Base-by-base conservation (phyloP, 257 asterid genomes). In the Solanum sejunctum region DNA sequence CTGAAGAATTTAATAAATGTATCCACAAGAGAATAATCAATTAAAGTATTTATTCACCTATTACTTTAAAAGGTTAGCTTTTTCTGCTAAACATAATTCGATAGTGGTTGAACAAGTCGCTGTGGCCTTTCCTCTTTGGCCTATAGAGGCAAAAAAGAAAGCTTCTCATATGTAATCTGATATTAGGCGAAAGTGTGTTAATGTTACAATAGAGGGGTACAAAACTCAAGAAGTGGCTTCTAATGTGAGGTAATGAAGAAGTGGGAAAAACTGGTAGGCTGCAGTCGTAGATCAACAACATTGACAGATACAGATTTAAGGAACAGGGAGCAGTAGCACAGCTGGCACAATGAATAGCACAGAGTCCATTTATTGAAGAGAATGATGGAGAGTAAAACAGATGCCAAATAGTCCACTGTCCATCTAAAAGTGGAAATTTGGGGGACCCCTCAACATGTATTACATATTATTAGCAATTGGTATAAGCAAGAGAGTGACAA, bases 331-430 rank as follows among this genome's bases (percentile, higher is more conserved):
- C 78, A 84, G 88, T 85, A 71, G 12, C 61, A 83, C 87, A 89
- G 91, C 93, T 88, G 90, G 89, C 88, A 80, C 83, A 88, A 86
- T 87, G 72, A 88, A 81, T 84, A 83, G 88, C 84, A 83, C 52
- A 69, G 86, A 84, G 69, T 89, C 84, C 84, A 83, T 80, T 70
- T 52, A 84, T 60, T 69, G n/a, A 63, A 83, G 82, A 52, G 82
- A 78, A 78, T 26, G 63, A 78, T 28, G 57, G 60, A 86, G 79
- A 83, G 84, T 60, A 47, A 81, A n/a, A 60, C 51, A 77, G 88
- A 87, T 84, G 88, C 85, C 77, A 85, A 83, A 85, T 85, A 85
- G 85, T 84, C 84, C 78, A 54, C 86, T 78, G 80, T 61, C 69
- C 23, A 82, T 85, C 83, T 47, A 87, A 84, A 86, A 80, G 84